Evolutionary conservation across 306 rosid genomes (phyloP).

Genomic region (Fagus crenata): DNA sequence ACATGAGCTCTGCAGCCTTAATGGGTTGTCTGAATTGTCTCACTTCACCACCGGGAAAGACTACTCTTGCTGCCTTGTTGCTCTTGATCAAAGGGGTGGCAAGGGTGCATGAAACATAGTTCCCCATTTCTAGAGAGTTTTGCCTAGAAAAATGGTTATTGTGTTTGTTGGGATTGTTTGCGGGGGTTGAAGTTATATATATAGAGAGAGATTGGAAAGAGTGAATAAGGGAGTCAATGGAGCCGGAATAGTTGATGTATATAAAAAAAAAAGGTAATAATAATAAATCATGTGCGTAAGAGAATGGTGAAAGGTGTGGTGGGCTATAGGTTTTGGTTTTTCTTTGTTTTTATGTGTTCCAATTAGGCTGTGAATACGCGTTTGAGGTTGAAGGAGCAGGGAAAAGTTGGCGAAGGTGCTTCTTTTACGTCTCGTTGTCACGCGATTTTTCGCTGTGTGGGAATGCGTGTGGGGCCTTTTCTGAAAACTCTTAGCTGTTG

Average conservation of each 20-base stretch:
- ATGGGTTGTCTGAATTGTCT: slow-evolving; percentile 51
- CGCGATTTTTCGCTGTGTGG: slow-evolving; percentile 28
- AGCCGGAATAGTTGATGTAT: background rate
- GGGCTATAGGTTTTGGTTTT: background rate
- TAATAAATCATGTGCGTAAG: background rate
- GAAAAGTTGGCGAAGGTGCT: slow-evolving; percentile 1
- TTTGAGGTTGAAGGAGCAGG: background rate
- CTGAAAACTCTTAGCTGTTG: background rate
- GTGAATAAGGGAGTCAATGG: slow-evolving; percentile 12
- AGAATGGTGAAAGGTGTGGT: slow-evolving; percentile 4
- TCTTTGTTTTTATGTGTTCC: background rate
- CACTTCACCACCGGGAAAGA: slow-evolving; percentile 76
- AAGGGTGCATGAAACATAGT: slow-evolving; percentile 70
- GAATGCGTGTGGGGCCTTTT: slow-evolving; percentile 41
- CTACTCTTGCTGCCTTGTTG: slow-evolving; percentile 56
- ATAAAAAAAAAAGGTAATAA: no score
- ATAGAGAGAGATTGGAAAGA: background rate
- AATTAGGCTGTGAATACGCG: slow-evolving; percentile 19
- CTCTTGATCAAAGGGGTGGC: slow-evolving; percentile 63
- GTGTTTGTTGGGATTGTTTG: slow-evolving; percentile 4
- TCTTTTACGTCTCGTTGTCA: background rate
- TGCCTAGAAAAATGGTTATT: background rate
- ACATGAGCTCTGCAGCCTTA: slow-evolving; percentile 91
- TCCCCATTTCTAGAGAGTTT: slow-evolving; percentile 53
- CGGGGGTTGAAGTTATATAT: background rate